These are phyloP conservation scores for Sambucus nigra DNA, from an alignment of 129 eudicot genomes.

Conservation along the genomic window DNA sequence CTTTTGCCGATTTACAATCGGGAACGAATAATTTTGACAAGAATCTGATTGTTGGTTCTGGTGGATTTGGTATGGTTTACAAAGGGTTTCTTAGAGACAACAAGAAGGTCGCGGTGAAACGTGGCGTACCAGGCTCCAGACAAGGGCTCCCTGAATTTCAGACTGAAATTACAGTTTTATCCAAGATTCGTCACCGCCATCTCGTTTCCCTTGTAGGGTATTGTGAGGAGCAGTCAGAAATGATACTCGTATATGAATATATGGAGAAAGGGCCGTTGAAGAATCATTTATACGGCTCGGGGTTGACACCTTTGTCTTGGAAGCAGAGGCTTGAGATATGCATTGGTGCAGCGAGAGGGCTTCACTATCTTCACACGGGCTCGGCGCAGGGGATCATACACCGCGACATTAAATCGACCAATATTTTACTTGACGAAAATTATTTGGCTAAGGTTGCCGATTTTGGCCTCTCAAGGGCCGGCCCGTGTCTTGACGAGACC, in stretches of 20 bases:
- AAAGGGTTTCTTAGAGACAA: slow-evolving; percentile 55
- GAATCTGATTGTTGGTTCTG: slow-evolving; percentile 60
- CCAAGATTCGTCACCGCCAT: slow-evolving; percentile 78
- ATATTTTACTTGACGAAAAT: slow-evolving; percentile 55
- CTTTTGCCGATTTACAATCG: slow-evolving; percentile 54
- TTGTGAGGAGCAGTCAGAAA: slow-evolving; percentile 85
- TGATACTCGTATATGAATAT: slow-evolving; percentile 89
- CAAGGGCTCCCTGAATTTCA: slow-evolving; percentile 94
- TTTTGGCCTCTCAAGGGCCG: slow-evolving; percentile 73
- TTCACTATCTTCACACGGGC: slow-evolving; percentile 85
- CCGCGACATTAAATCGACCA: slow-evolving; percentile 75
- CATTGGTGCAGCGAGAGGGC: slow-evolving; percentile 81
- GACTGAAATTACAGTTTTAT: slow-evolving; percentile 60
- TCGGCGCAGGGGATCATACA: slow-evolving; percentile 79
- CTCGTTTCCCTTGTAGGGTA: slow-evolving; percentile 84
- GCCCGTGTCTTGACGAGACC: slow-evolving; percentile 70
- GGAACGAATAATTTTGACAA: slow-evolving; percentile 71
- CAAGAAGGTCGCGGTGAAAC: slow-evolving; percentile 67
- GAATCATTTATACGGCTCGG: slow-evolving; percentile 60
- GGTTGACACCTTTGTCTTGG: slow-evolving; percentile 58
- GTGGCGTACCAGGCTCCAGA: slow-evolving; percentile 76
- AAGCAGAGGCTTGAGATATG: slow-evolving; percentile 77
- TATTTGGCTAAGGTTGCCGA: slow-evolving; percentile 71
- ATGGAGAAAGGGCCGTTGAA: slow-evolving; percentile 78
- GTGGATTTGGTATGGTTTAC: slow-evolving; percentile 88